These are phyloP conservation scores for Penicillium mononematosum DNA, from an alignment of 495 filamentous ascomycete species.

Conservation along the genomic window DNA sequence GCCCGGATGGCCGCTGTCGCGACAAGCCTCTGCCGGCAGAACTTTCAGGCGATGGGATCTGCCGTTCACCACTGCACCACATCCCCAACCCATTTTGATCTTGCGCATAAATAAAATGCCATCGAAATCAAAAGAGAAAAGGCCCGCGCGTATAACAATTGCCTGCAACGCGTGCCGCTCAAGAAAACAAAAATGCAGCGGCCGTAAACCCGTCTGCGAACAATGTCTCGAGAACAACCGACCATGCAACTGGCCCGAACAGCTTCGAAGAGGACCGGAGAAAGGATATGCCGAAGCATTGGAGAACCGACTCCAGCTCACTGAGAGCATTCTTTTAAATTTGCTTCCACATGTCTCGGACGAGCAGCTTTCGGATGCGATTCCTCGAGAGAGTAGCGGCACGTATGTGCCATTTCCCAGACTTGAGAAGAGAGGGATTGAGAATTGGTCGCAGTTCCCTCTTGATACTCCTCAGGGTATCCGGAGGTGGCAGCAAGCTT, in stretches of 20 bases:
- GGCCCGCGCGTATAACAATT: conserved; percentile 30
- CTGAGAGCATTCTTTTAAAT: conserved; percentile 35
- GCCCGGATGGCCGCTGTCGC: background rate
- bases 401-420: conserved; percentile 28
- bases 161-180: conserved; percentile 42
- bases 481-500: conserved; percentile 39
- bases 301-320: conserved; percentile 40
- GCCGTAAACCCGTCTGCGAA: conserved; percentile 35
- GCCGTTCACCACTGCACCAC: conserved; percentile 5
- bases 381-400: conserved; percentile 6
- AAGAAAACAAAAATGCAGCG: conserved; percentile 42
- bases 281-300: conserved; percentile 44
- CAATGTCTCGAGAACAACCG: conserved; percentile 40
- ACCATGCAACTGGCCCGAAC: conserved; percentile 41
- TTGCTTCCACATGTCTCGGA: conserved; percentile 35
- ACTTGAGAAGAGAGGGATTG: conserved; percentile 32
- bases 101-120: background rate
- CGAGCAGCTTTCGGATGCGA: conserved; percentile 25
- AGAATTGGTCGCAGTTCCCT: conserved; percentile 39
- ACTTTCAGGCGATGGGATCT: conserved; percentile 28
- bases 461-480: conserved; percentile 34
- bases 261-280: conserved; percentile 39
- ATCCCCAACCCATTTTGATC: background rate
- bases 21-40: conserved; percentile 18
- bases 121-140: conserved; percentile 22